These are phyloP conservation scores for Penicillium antarcticum DNA, from an alignment of 495 filamentous ascomycete genomes.

Conservation along the genomic window DNA sequence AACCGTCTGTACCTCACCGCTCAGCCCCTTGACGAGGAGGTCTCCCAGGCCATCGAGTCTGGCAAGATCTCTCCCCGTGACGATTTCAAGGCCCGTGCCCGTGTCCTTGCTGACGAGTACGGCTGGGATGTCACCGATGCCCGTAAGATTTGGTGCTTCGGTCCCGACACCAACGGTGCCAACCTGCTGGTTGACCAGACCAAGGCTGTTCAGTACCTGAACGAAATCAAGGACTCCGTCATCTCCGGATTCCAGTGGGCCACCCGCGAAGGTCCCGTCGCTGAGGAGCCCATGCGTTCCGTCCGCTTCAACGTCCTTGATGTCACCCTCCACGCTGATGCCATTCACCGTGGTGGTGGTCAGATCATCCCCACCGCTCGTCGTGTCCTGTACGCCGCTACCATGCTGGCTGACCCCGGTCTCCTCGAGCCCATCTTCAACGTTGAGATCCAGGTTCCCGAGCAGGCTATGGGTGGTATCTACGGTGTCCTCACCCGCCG, in stretches of 20 bases:
- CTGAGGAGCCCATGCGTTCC: conserved; percentile 96
- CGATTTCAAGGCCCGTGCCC: conserved; percentile 98
- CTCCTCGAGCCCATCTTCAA: conserved; percentile 97
- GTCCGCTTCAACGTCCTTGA: conserved; percentile 98
- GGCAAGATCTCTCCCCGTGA: conserved; percentile 95
- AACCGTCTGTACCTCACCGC: conserved; percentile 97
- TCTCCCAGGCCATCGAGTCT: conserved; percentile 82
- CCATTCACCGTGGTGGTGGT: conserved; percentile 98
- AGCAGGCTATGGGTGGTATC: conserved; percentile 99
- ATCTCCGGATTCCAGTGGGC: conserved; percentile 99
- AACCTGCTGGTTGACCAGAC: conserved; percentile 99
- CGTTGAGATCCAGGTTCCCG: conserved; percentile 98
- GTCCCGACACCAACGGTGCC: conserved; percentile 94
- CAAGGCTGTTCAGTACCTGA: conserved; percentile 99
- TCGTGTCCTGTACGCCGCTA: conserved; percentile 92
- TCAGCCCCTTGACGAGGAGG: conserved; percentile 84
- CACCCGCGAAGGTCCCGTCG: conserved; percentile 92
- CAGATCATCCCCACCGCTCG: conserved; percentile 98
- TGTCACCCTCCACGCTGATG: conserved; percentile 99
- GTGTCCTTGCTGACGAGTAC: conserved; percentile 93
- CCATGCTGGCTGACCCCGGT: conserved; percentile 85
- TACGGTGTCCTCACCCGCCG: conserved; percentile 98
- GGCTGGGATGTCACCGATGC: conserved; percentile 99
- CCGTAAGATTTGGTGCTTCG: conserved; percentile 99
- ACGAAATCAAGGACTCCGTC: conserved; percentile 99